Evolutionary conservation across 345 rosid species (phyloP), one percentile per base, ranked within the genome.

Genomic region (Linum tenue): DNA sequence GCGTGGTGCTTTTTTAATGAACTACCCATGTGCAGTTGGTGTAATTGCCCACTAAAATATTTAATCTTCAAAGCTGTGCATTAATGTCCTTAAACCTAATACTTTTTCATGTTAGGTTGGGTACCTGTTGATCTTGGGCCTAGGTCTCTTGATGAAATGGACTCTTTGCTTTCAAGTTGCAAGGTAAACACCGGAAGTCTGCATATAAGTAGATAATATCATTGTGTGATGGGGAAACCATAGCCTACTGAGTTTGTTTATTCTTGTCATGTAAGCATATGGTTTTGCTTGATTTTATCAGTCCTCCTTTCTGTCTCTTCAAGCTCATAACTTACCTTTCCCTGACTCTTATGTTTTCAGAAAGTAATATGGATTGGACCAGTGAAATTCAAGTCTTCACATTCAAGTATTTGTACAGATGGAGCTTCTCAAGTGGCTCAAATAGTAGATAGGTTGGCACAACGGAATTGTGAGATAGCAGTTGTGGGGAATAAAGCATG

Each of bases 121-220:
- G 71, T 62, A 42, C 89, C 87, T 35, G 77, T 84, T 69, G 92
- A 84, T 78, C 69, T 84, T 68, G 92, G 89, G 57, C 89, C 87
- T 44, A 67, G 62, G 39, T 75, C 89, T 59, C 55, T 81, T 71
- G 72, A 84, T 37, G 84, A 81, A 72, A 75, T 86, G 65, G 64
- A 70, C 31, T 69, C 80, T 69, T 62, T 81, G 55, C 77, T 86
- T 48, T 64, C 59, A 58, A 77, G 69, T 65, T 82, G 82, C 72
- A 78, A 86, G 92, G 92, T 84, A 79, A 66, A 60, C 42, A 31
- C 0, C 31, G 31, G 31, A 22, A 22, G 31, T 22, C 31, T 22
- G 31, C 31, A 22, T 0, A 22, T 22, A 22, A 22, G 31, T 22
- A 22, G 31, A 22, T 22, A 22, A 22, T 22, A 22, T 22, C 31